These are phyloP conservation scores for Acanthamoeba lenticulata DNA, from an alignment of 208 protist species.

Conservation along the genomic window DNA sequence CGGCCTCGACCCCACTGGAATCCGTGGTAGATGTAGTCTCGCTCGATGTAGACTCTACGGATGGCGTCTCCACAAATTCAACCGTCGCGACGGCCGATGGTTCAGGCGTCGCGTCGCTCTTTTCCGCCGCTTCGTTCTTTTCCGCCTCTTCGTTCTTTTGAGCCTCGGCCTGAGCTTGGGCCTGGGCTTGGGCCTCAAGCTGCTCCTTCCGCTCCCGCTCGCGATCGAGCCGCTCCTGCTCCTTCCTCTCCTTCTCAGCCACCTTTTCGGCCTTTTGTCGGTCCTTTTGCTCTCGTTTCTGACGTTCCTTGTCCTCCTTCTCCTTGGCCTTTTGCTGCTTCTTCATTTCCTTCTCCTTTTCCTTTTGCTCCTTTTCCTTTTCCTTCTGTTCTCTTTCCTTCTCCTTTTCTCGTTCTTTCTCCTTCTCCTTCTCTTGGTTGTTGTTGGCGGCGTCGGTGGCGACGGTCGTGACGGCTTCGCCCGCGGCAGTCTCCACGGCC, in stretches of 20 bases:
- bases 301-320: background rate
- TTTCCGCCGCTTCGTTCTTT: background rate
- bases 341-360: background rate
- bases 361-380: background rate
- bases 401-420: constrained; percentile 1
- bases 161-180: background rate
- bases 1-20: too few relatives aligned
- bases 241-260: background rate
- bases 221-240: background rate
- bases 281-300: background rate
- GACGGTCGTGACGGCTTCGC: background rate
- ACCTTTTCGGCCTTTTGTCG: background rate
- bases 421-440: constrained; percentile 3
- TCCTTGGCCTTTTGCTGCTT: background rate
- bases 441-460: background rate
- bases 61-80: too few relatives aligned
- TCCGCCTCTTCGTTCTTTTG: too few relatives aligned
- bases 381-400: constrained; percentile 9
- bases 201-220: background rate
- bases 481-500: background rate
- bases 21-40: too few relatives aligned
- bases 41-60: too few relatives aligned
- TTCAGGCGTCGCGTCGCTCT: too few relatives aligned
- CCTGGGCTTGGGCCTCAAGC: background rate
- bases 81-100: too few relatives aligned